Evolutionary conservation across 1,139 yeast species (phyloP), one percentile per base, ranked within the genome.

Genomic region (Wickerhamomyces sp.): DNA sequence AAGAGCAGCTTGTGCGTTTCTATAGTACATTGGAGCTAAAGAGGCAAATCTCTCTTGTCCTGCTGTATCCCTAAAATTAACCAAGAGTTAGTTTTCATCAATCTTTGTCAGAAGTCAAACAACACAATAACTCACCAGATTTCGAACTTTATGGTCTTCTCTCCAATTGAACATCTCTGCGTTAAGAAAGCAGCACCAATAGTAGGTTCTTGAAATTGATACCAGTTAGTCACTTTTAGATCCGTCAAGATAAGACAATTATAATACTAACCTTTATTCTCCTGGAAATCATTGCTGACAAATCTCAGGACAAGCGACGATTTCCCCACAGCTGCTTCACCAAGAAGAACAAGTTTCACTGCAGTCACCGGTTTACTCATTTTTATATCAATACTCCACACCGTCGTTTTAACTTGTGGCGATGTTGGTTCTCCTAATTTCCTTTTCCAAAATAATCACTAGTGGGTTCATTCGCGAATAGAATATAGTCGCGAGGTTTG

Each of bases 301-400:
- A 91, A 91, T 48, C 98, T 74, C 52, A 91, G 69, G 27, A 91
- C 97, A 25, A 91, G 71, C 4, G 96, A 86, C 2, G 96, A 87
- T 54, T 91, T 91, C 37, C 98, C 98, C 19, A 91, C 98, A 0
- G 98, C 98, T 1, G 98, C 97, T 59, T 91, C 98, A 19, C 97
- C 97, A 36, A 89, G 68, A 31, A 89, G 73, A 16, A 89, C 97
- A 39, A 89, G 72, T 61, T 89, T 89, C 37, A 89, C 94, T 11
- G 94, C 76, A 27, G 88, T 83, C 35, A 85, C 61, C 59, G 75
- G 59, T 52, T 43, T 49, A 31, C 38, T 34, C 51, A 45, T 47
- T 26, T 27, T 23, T 15, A 20, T 14, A n/a, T 12, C 16, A n/a
- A 13, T 27, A 11, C 5, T 4, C 13, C 4, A 16, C 12, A 5